These are phyloP conservation scores for Kluyveromyces marxianus DNA, from an alignment of 1,139 yeast species.

Conservation along the genomic window DNA sequence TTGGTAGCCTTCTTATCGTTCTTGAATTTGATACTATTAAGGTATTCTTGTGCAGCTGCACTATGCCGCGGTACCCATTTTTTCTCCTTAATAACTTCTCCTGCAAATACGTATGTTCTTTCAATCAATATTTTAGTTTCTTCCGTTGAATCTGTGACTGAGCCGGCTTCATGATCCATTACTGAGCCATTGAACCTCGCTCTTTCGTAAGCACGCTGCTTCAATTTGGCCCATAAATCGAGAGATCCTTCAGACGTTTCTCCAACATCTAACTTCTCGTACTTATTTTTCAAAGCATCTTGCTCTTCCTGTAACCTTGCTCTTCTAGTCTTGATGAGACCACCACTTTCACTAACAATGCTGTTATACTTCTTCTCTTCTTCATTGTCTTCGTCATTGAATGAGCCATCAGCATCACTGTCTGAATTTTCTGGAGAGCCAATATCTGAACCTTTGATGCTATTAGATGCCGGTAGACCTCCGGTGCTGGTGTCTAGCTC, in stretches of 20 bases:
- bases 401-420: conserved; percentile 13
- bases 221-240: conserved; percentile 44
- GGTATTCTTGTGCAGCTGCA: conserved; percentile 80
- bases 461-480: not conserved
- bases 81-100: conserved; percentile 68
- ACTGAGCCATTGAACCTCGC: conserved; percentile 21
- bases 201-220: conserved; percentile 22
- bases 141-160: conserved; percentile 16
- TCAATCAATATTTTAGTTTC: conserved; percentile 59
- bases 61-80: conserved; percentile 69
- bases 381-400: conserved; percentile 21
- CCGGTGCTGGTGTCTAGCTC: conserved; percentile 7
- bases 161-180: conserved; percentile 10
- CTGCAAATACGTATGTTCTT: conserved; percentile 83
- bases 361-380: conserved; percentile 31
- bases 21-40: conserved; percentile 43
- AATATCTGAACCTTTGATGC: conserved; percentile 10
- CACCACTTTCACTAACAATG: conserved; percentile 46
- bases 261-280: conserved; percentile 16
- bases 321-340: conserved; percentile 48
- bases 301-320: conserved; percentile 41
- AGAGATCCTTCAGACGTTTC: conserved; percentile 31
- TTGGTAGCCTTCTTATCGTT: conserved; percentile 23
- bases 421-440: not conserved
- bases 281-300: conserved; percentile 25